These are phyloP conservation scores for Typha latifolia DNA, from an alignment of 176 grass and related monocot genomes.

Conservation along the genomic window DNA sequence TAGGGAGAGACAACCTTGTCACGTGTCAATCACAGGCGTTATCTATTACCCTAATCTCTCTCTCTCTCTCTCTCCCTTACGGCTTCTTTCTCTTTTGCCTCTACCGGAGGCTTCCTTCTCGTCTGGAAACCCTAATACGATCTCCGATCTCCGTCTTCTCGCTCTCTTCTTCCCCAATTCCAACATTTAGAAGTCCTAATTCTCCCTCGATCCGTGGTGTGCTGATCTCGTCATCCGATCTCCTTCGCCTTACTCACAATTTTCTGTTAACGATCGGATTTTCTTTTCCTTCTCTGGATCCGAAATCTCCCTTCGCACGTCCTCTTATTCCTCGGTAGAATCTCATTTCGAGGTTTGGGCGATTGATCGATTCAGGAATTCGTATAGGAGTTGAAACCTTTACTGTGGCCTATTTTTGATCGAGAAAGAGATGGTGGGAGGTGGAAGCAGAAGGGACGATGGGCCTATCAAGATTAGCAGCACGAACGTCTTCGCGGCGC, in stretches of 20 bases:
- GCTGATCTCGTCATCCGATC: background rate
- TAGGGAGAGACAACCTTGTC: background rate
- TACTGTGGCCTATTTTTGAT: background rate
- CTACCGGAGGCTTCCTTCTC: background rate
- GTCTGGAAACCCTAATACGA: background rate
- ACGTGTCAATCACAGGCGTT: background rate
- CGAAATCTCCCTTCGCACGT: background rate
- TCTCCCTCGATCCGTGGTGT: background rate
- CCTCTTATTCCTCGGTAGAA: background rate
- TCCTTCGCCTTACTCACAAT: background rate
- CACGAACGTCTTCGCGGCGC: slow-evolving; percentile 87
- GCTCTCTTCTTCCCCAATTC: background rate
- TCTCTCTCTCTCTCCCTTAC: background rate
- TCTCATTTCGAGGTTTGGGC: background rate
- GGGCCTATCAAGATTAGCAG: slow-evolving; percentile 76
- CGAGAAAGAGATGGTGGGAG: slow-evolving; percentile 53
- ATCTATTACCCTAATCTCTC: background rate
- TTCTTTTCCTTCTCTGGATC: background rate
- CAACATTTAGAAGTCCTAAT: background rate
- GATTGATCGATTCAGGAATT: background rate
- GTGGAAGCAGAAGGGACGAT: slow-evolving; percentile 59
- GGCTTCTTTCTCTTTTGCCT: background rate
- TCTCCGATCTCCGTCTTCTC: background rate
- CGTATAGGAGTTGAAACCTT: background rate
- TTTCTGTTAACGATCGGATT: background rate